Percentiles rank a stretch among this genome's conserved stretches.
phyloP scores from a whole-genome alignment of 495 filamentous ascomycete genomes.

The Penicillium daleae region DNA sequence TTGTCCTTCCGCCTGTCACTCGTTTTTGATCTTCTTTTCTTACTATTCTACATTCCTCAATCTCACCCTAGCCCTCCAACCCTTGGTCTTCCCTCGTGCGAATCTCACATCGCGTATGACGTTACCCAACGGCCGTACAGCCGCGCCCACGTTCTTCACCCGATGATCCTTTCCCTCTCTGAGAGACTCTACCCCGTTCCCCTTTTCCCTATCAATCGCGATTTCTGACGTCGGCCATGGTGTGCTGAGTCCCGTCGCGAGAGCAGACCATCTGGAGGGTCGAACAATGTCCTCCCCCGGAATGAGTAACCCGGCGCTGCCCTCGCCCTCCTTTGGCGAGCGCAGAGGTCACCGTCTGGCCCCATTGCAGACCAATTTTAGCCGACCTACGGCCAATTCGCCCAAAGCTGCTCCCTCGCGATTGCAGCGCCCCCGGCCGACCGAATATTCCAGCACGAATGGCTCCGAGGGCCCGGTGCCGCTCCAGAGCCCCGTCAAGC shows the following conservation, averaged over 20 bases:
- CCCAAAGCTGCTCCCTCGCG: conserved; percentile 22
- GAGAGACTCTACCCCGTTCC: conserved; percentile 26
- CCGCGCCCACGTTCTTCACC: conserved; percentile 25
- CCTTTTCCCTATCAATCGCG: conserved; percentile 22
- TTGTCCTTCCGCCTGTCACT: conserved; percentile 9
- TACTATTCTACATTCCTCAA: neutral
- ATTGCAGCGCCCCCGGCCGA: conserved; percentile 45
- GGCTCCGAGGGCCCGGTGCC: conserved; percentile 38
- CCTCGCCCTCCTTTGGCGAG: conserved; percentile 40
- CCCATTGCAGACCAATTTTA: conserved; percentile 48
- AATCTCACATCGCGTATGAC: conserved; percentile 17
- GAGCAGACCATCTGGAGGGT: neutral
- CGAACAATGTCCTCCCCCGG: conserved; percentile 7
- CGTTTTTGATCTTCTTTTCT: conserved; percentile 13
- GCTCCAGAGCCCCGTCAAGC: conserved; percentile 40
- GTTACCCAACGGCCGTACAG: conserved; percentile 26
- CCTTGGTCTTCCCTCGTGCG: conserved; percentile 8
- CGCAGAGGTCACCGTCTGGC: conserved; percentile 44
- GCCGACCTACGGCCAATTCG: conserved; percentile 32
- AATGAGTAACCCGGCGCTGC: conserved; percentile 9
- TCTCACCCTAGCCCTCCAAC: conserved; percentile 2
- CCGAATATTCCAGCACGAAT: conserved; percentile 38
- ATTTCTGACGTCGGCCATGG: conserved; percentile 12
- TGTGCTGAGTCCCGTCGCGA: conserved; percentile 12
- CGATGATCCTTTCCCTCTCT: conserved; percentile 32